Percentiles rank a stretch among this genome's conserved stretches.
Conservation (phyloP, 495 filamentous ascomycete genomes). For the Aspergillus funiculosus region DNA sequence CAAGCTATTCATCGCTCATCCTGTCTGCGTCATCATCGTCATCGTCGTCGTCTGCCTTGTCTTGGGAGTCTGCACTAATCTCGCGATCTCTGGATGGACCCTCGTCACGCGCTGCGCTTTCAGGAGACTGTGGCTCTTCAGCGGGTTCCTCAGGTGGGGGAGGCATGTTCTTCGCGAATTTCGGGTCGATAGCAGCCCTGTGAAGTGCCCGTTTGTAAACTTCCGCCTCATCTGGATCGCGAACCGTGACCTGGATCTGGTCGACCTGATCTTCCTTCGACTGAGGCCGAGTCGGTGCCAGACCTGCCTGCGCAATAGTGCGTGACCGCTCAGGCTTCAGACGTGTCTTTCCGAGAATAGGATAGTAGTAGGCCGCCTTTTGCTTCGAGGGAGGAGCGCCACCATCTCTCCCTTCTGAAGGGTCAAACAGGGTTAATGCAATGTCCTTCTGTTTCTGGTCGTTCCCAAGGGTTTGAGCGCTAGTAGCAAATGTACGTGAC, state of each 20-base stretch:
- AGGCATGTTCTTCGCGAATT: conserved; percentile 37
- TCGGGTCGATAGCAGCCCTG: conserved; percentile 40
- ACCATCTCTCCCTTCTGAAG: conserved; percentile 36
- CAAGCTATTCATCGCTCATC: conserved; percentile 26
- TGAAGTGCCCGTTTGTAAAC: conserved; percentile 43
- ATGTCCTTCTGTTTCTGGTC: conserved; percentile 51
- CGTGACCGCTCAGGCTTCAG: conserved; percentile 53
- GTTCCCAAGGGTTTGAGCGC: conserved; percentile 55
- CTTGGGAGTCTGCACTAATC: not conserved
- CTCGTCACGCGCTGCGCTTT: conserved; percentile 1
- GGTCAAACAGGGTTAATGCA: conserved; percentile 58
- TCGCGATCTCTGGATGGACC: conserved; percentile 5
- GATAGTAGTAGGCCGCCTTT: conserved; percentile 85
- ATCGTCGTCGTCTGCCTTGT: conserved; percentile 8
- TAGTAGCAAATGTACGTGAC: conserved; percentile 78
- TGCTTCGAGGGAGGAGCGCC: conserved; percentile 35
- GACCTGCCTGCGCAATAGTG: conserved; percentile 44
- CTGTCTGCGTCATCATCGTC: conserved; percentile 21
- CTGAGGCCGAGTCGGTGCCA: conserved; percentile 34
- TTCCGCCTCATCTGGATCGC: conserved; percentile 51
- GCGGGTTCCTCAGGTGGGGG: conserved; percentile 31
- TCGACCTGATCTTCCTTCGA: conserved; percentile 47
- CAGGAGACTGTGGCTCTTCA: conserved; percentile 11
- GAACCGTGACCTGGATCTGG: conserved; percentile 48
- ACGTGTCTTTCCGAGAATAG: conserved; percentile 64